Percentiles rank a stretch among this genome's conserved stretches.
These are phyloP conservation scores for Catenaria anguillulae DNA, from an alignment of 371 early-diverging fungal genomes.

Conservation along the genomic window DNA sequence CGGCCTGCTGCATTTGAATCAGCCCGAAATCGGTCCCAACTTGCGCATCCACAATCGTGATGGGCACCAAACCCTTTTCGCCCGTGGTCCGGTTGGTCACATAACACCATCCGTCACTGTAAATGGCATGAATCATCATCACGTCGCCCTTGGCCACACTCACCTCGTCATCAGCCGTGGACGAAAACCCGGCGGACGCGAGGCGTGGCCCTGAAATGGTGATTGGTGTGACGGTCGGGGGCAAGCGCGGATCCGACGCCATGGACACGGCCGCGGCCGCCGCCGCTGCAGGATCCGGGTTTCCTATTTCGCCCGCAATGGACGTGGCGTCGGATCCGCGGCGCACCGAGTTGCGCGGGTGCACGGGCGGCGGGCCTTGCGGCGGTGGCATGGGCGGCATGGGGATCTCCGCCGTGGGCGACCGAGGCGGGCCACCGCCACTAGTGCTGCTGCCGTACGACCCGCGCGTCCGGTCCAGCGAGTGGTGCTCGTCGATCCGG, in stretches of 20 bases:
- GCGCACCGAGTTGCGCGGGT: neutral
- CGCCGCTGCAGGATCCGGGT: neutral
- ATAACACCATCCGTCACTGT: slow-evolving; percentile 4
- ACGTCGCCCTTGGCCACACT: slow-evolving; percentile 6
- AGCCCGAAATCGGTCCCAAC: neutral
- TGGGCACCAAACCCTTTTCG: neutral
- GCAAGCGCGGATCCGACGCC: neutral
- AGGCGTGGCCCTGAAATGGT: neutral
- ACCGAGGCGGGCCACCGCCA: too few relatives aligned
- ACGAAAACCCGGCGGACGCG: neutral
- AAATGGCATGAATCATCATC: neutral
- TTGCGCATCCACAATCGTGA: slow-evolving; percentile 1
- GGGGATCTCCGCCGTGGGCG: too few relatives aligned
- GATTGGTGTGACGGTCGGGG: neutral
- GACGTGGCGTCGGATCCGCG: neutral
- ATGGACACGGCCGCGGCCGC: neutral
- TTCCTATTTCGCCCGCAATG: neutral
- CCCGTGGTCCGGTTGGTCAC: neutral
- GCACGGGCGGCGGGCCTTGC: neutral
- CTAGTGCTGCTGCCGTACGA: too few relatives aligned
- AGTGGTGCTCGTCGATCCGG: too few relatives aligned
- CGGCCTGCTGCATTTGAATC: slow-evolving; percentile 4
- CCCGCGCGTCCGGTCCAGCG: too few relatives aligned
- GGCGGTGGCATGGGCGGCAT: neutral
- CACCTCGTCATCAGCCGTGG: slow-evolving; percentile 5